Conservation (phyloP, 192 early-diverging fungal species). For the Radiomyces spectabilis region DNA sequence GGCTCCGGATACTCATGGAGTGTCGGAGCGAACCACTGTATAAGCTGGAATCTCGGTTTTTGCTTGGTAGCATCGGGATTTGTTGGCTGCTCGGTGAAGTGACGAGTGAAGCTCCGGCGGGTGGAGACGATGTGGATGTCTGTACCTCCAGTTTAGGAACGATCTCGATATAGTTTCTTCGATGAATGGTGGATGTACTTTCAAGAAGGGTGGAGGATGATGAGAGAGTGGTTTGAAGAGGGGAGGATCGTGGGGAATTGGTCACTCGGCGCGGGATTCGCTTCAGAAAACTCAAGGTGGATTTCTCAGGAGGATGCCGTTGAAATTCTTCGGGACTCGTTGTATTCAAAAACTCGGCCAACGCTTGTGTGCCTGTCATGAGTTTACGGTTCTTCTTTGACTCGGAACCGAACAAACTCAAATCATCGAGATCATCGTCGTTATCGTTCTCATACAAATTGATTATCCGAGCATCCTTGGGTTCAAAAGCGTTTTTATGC, state of each 20-base stretch:
- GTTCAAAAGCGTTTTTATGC: slow-evolving; percentile 4
- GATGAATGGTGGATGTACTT: slow-evolving; percentile 4
- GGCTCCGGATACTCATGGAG: slow-evolving; percentile 1
- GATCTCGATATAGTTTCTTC: slow-evolving; percentile 16
- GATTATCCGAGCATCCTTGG: slow-evolving; percentile 6
- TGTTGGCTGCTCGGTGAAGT: not conserved
- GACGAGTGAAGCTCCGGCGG: not conserved
- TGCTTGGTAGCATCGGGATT: not conserved
- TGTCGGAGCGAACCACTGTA: slow-evolving; percentile 1
- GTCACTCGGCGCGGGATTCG: not conserved
- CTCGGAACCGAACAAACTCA: too few species aligned
- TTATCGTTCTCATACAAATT: not conserved
- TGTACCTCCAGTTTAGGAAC: slow-evolving; percentile 13
- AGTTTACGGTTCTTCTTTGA: slow-evolving; percentile 1
- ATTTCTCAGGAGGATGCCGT: not conserved
- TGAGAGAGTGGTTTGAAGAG: slow-evolving; percentile 1
- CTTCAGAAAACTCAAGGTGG: not conserved
- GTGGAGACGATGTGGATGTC: not conserved
- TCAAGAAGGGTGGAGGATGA: not conserved
- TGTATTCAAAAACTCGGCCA: slow-evolving; percentile 29
- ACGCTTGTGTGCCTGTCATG: slow-evolving; percentile 21
- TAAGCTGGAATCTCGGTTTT: not conserved
- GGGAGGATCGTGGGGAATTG: too few species aligned
- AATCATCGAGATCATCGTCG: not conserved
- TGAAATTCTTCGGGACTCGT: slow-evolving; percentile 34